Evolutionary conservation across 345 rosid species (phyloP).

Genomic region (Psidium friedrichsthalianum): DNA sequence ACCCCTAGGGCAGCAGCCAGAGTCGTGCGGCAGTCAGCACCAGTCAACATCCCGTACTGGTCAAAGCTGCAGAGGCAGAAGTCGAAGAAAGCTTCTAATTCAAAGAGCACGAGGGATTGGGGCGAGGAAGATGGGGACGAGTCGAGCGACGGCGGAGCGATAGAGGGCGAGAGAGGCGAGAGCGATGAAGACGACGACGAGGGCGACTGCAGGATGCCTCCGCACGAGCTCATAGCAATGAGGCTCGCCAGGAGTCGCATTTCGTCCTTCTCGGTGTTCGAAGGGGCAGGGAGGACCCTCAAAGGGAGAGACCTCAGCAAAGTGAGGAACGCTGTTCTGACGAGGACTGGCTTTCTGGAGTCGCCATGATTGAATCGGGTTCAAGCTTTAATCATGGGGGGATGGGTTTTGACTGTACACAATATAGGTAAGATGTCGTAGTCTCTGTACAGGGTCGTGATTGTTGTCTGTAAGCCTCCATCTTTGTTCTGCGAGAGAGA

Average conservation of each 20-base stretch:
- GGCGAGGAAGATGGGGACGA: constrained; percentile 4
- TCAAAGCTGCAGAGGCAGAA: constrained; percentile 26
- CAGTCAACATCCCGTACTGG: constrained; percentile 68
- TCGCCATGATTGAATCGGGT: background rate
- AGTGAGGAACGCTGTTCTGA: constrained; percentile 69
- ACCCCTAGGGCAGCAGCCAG: constrained; percentile 5
- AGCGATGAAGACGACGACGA: background rate
- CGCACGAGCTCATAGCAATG: constrained; percentile 58
- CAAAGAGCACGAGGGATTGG: background rate
- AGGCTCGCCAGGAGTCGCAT: constrained; percentile 53
- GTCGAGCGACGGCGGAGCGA: constrained; percentile 1
- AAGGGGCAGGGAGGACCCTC: constrained; percentile 79
- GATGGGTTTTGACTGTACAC: background rate
- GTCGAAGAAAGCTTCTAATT: constrained; percentile 15
- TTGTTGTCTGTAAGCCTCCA: background rate
- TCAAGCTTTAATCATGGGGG: background rate
- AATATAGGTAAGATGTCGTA: background rate
- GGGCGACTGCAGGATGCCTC: constrained; percentile 30
- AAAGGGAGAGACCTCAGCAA: constrained; percentile 78
- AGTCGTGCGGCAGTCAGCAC: constrained; percentile 47
- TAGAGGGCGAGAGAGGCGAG: background rate
- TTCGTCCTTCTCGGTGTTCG: constrained; percentile 62
- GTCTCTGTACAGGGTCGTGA: background rate
- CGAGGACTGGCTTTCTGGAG: constrained; percentile 81
- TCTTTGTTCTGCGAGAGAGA: background rate